Evolutionary conservation across 2,329 filamentous ascomycete species (phyloP).

Genomic region (Colletotrichum higginsianum): DNA sequence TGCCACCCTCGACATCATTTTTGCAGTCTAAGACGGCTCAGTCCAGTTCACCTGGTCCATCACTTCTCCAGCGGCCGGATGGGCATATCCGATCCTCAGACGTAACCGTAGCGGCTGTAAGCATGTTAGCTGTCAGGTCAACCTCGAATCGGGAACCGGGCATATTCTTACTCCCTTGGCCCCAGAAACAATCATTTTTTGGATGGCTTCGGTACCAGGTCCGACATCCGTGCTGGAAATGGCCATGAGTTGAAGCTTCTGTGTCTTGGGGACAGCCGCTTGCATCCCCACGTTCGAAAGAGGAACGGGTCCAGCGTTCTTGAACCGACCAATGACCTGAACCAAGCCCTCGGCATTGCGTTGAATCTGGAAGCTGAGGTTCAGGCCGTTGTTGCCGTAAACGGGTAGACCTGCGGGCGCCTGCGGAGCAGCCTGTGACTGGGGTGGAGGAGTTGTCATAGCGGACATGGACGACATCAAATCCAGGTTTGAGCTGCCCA

Average conservation of each 20-base stretch:
- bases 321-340: constrained; percentile 87
- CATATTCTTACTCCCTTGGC: constrained; percentile 85
- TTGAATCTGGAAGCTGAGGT: constrained; percentile 86
- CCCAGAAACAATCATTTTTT: constrained; percentile 89
- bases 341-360: constrained; percentile 84
- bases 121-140: constrained; percentile 32
- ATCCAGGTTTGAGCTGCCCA: constrained; percentile 58
- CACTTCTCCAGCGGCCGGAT: constrained; percentile 78
- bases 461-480: constrained; percentile 63
- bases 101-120: constrained; percentile 85
- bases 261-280: constrained; percentile 95
- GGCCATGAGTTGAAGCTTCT: constrained; percentile 91
- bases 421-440: constrained; percentile 54
- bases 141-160: constrained; percentile 44
- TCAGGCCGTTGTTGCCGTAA: constrained; percentile 89
- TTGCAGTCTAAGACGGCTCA: constrained; percentile 71
- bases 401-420: constrained; percentile 74
- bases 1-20: background rate
- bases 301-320: constrained; percentile 78
- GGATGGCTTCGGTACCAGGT: constrained; percentile 86
- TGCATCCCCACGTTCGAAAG: constrained; percentile 87
- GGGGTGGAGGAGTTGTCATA: constrained; percentile 55
- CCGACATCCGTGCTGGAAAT: constrained; percentile 86
- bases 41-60: constrained; percentile 98
- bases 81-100: constrained; percentile 85